These are phyloP conservation scores for Sarcodon sp. DNA, from an alignment of 768 basidiomycete genomes.

Conservation along the genomic window DNA sequence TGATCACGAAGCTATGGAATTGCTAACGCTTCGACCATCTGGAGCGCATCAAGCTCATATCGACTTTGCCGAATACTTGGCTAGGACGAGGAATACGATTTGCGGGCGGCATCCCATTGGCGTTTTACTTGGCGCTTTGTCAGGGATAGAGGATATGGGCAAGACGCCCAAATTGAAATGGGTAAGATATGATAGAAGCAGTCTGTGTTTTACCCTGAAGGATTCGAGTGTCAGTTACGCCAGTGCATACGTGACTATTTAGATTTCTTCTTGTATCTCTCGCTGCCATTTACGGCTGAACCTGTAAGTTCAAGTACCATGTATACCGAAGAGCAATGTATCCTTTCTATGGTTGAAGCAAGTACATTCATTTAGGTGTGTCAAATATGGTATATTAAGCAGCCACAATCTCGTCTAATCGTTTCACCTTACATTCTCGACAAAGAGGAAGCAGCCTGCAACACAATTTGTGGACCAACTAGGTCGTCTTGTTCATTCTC, in stretches of 20 bases:
- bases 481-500: not conserved
- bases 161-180: constrained; percentile 43
- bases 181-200: constrained; percentile 93
- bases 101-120: constrained; percentile 96
- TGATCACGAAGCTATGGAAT: constrained; percentile 78
- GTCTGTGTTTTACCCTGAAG: constrained; percentile 44
- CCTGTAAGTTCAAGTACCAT: not conserved
- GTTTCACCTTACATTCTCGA: no score
- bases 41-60: constrained; percentile 41
- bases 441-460: no score
- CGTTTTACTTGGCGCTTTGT: constrained; percentile 71
- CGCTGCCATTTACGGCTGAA: not conserved
- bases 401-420: no score
- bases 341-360: not conserved
- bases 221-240: constrained; percentile 97
- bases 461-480: not conserved
- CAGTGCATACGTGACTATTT: constrained; percentile 72
- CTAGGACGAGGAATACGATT: constrained; percentile 82
- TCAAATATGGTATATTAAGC: no score
- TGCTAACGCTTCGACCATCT: constrained; percentile 45
- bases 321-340: not conserved
- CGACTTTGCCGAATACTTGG: constrained; percentile 55
- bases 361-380: not conserved
- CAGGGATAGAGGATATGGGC: constrained; percentile 33
- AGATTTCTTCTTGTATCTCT: constrained; percentile 4